phyloP scores from a whole-genome alignment of 1,284 basidiomycete species.

The Schizophyllum commune region DNA sequence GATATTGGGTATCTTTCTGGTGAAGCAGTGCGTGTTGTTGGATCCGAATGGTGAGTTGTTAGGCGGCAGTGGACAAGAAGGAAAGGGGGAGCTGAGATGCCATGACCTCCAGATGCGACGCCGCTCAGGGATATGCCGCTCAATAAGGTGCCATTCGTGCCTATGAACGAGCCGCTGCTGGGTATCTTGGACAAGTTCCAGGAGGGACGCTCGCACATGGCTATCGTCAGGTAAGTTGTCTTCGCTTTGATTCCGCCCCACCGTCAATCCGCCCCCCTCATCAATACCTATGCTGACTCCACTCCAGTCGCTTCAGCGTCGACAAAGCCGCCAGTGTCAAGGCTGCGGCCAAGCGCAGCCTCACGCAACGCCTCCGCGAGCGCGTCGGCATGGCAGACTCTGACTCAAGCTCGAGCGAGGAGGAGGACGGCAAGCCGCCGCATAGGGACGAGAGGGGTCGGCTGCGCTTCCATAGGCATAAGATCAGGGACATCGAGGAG shows the following conservation, averaged over 20 bases:
- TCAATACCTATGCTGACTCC: too few relatives aligned
- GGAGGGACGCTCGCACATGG: slow-evolving; percentile 88
- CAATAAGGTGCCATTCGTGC: slow-evolving; percentile 82
- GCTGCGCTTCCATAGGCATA: slow-evolving; percentile 12
- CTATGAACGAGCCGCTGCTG: slow-evolving; percentile 79
- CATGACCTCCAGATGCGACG: slow-evolving; percentile 48
- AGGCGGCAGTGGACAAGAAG: slow-evolving; percentile 3
- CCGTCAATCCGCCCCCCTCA: too few relatives aligned
- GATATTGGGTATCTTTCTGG: slow-evolving; percentile 75
- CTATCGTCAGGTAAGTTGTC: slow-evolving; percentile 55
- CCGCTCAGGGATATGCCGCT: slow-evolving; percentile 74
- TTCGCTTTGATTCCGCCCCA: not conserved
- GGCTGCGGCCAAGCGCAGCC: slow-evolving; percentile 58
- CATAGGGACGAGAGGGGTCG: slow-evolving; percentile 11
- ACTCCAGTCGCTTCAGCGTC: slow-evolving; percentile 25
- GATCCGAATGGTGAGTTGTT: slow-evolving; percentile 68
- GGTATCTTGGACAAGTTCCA: slow-evolving; percentile 88
- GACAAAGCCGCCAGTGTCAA: slow-evolving; percentile 55
- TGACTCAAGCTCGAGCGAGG: slow-evolving; percentile 35
- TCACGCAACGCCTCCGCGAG: slow-evolving; percentile 62
- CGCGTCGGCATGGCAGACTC: slow-evolving; percentile 61
- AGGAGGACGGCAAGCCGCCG: slow-evolving; percentile 27
- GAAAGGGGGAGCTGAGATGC: not conserved
- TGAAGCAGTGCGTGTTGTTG: slow-evolving; percentile 83
- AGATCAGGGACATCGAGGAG: slow-evolving; percentile 20